Evolutionary conservation across 192 early-diverging fungal genomes (phyloP), one percentile per base, ranked within the genome.

Genomic region (Podila minutissima): DNA sequence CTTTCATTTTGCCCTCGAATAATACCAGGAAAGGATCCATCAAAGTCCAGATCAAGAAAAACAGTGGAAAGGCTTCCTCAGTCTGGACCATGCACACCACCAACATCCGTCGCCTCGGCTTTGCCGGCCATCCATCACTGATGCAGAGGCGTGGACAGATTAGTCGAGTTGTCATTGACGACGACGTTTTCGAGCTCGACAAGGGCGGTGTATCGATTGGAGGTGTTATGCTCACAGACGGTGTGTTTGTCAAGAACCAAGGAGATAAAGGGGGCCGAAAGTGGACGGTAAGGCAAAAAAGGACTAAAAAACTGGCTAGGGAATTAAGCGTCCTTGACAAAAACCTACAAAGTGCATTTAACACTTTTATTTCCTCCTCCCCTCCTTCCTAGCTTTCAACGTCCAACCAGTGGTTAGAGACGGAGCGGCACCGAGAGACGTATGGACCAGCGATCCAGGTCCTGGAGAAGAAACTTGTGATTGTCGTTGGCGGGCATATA

Each of bases 381-480:
- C 10, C 24, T 57, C 12, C 50, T 46, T 29, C 29, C 29, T 71
- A 69, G 61, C 50, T 71, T 26, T 61, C 57, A 19, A 29, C 53
- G 20, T 33, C 41, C 15, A 19, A 74, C 0, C 60, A 48, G 50
- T 86, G 83, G 85, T 17, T 24, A 0, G 20, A 69, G 22, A 69
- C 66, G 9, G 89, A 93, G 70, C 76, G 91, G 17, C 82, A 91
- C 74, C 84, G 85, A 32, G 82, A 82, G 28, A 92, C 89, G 9
- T 92, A 94, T 75, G 93, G 93, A 9, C 93, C 93, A 9, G 86
- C 87, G 13, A 79, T 79, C 29, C 76, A 79, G n/a, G 15, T 79
- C 24, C 32, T 79, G 24, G 76, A 79, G 19, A 72, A 72, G 28
- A 62, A 61, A 0, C 59, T 72, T 2, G 59, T 79, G 7, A 33